Conservation (phyloP, 2,329 filamentous ascomycete genomes). For the Colletotrichum sojae region DNA sequence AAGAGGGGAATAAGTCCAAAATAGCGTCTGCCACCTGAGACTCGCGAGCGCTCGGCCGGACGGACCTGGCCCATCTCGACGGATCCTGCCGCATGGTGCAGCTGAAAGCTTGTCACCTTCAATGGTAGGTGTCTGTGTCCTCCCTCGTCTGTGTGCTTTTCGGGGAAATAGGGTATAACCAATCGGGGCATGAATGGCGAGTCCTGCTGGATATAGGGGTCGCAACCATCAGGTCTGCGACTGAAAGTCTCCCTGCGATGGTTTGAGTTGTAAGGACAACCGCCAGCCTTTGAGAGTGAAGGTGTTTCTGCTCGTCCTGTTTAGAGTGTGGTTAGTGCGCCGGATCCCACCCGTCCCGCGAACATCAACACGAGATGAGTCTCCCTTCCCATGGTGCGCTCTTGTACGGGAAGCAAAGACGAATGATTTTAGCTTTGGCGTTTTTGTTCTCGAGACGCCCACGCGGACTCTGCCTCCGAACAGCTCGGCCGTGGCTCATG, state of each 20-base stretch:
- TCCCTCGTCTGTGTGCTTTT: too few species aligned
- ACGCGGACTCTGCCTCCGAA: neutral
- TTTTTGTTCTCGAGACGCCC: neutral
- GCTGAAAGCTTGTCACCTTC: neutral
- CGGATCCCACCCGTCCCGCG: neutral
- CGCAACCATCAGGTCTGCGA: conserved; percentile 4
- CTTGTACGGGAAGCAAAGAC: neutral
- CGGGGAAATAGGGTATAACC: neutral
- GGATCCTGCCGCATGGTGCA: neutral
- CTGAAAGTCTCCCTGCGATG: neutral
- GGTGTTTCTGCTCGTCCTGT: neutral
- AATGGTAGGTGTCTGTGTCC: neutral
- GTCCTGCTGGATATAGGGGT: neutral
- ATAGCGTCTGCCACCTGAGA: neutral
- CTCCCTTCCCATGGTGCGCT: neutral
- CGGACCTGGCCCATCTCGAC: neutral
- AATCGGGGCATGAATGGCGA: neutral
- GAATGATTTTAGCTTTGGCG: conserved; percentile 1
- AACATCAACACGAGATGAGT: neutral
- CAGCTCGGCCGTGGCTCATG: neutral
- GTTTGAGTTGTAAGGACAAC: neutral
- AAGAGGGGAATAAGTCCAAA: too few species aligned
- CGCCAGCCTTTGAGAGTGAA: too few species aligned
- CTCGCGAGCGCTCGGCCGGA: neutral
- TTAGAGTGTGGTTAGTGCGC: neutral